Conservation (phyloP, 2,329 filamentous ascomycete species). For the Diaporthe longicolla region DNA sequence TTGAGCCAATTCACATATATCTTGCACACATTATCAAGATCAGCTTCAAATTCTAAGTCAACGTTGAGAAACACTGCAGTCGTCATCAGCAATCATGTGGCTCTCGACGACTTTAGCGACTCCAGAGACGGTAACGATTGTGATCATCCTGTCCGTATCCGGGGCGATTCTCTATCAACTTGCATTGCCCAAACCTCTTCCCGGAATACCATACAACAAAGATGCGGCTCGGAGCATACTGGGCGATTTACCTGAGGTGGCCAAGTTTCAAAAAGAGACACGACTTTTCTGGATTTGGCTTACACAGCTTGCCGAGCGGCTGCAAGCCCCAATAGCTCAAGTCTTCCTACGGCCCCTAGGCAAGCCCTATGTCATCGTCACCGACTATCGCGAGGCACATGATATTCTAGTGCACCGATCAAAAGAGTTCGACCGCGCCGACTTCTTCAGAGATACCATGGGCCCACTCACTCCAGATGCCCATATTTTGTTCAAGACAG, state of each 20-base stretch:
- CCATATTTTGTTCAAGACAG: conserved; percentile 26
- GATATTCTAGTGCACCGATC: conserved; percentile 24
- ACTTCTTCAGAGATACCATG: conserved; percentile 30
- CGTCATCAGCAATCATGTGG: neutral
- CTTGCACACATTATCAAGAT: neutral
- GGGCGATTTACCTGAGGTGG: conserved; percentile 46
- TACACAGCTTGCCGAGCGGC: conserved; percentile 15
- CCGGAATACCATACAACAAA: conserved; percentile 50
- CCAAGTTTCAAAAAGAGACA: conserved; percentile 35
- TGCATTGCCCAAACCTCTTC: conserved; percentile 48
- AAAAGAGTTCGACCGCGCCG: conserved; percentile 29
- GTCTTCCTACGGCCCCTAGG: conserved; percentile 52
- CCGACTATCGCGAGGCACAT: conserved; percentile 25
- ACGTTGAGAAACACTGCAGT: neutral
- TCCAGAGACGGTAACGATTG: neutral
- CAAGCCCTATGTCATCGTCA: conserved; percentile 13
- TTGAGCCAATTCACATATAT: too few species aligned
- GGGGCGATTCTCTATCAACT: conserved; percentile 17
- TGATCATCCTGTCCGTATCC: neutral
- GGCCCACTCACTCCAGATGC: conserved; percentile 18
- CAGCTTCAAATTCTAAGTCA: neutral
- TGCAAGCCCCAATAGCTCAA: conserved; percentile 50
- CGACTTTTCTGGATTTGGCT: conserved; percentile 42
- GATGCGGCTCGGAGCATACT: conserved; percentile 43
- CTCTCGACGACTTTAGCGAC: neutral